A percentile compares a stretch with the other conserved stretches of the same genome.
phyloP scores from a whole-genome alignment of 345 rosid genomes.

The Angophora floribunda region DNA sequence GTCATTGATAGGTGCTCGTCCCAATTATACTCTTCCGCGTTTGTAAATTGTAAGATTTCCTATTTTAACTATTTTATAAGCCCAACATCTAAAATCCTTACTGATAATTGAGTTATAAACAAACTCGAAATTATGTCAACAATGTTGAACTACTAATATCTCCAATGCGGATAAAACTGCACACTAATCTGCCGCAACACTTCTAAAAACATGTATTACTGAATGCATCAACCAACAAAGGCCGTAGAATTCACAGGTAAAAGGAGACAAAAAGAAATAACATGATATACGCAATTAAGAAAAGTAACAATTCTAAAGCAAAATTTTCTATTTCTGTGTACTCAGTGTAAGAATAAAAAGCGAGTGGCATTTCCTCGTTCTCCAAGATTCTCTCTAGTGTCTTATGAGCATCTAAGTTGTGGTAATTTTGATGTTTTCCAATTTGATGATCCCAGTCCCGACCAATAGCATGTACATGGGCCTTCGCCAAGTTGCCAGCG shows the following conservation, averaged over 20 bases:
- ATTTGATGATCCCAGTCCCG: not conserved
- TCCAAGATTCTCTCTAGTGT: not conserved
- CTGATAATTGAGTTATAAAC: not conserved
- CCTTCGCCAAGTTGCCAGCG: not conserved
- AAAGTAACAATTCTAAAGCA: not conserved
- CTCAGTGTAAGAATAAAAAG: not conserved
- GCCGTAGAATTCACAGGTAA: not conserved
- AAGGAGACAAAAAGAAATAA: not conserved
- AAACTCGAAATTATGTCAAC: not conserved
- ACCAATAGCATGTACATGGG: not conserved
- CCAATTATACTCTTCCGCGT: not conserved
- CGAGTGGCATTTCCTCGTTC: not conserved
- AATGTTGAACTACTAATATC: not conserved
- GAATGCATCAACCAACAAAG: not conserved
- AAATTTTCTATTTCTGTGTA: not conserved
- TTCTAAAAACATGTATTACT: not conserved
- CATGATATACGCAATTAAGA: not conserved
- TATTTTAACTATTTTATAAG: not conserved
- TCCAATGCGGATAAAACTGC: not conserved
- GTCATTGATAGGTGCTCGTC: not conserved
- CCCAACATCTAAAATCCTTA: not conserved
- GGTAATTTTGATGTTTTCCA: not conserved
- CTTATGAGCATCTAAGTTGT: not conserved
- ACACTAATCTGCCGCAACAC: not conserved
- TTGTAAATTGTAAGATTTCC: not conserved